Evolutionary conservation across 331 rosid species (phyloP), one percentile per base, ranked within the genome.

Genomic region (Rhamnella rubrinervis): DNA sequence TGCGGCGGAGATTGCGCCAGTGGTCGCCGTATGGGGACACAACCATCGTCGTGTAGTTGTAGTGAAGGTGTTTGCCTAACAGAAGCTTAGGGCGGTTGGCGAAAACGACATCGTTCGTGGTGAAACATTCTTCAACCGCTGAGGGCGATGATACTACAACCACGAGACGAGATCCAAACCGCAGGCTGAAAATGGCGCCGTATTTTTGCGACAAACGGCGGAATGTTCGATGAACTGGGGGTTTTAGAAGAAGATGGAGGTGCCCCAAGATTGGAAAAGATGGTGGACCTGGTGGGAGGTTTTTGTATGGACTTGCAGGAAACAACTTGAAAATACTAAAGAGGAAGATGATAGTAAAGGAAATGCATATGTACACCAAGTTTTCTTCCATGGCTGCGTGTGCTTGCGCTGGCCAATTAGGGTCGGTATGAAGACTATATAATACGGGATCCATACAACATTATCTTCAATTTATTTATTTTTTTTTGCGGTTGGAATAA

Each of bases 1-100:
- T 61, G 67, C 75, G 67, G 61, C 75, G 68, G 50, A 71, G 67
- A 61, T 71, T 71, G 52, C 75, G 52, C 67, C 75, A 71, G 61
- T 61, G 75, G 57, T 61, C 75, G 52, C 75, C 75, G 40, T 71
- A 71, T 3, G 68, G 75, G 38, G 75, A n/a, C 10, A 11, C 16
- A 13, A 1, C 10, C 19, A 20, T 1, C 60, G 61, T 61, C 61
- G 75, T 50, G 61, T 71, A n/a, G 75, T 51, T 61, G 75, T 71
- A 71, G 68, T 17, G 40, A 2, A 71, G 8, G 61, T 60, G 39
- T 49, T 61, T 47, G 20, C 52, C 39, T 9, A 61, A 0, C 60
- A 71, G 59, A 31, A 71, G 26, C 12, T 19, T 61, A 7, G 75
- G 75, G 8, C 75, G 75, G 67, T 71, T 60, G 16, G 75, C 75